Conservation (phyloP, 2,329 filamentous ascomycete genomes). For the Penicillium sp. region DNA sequence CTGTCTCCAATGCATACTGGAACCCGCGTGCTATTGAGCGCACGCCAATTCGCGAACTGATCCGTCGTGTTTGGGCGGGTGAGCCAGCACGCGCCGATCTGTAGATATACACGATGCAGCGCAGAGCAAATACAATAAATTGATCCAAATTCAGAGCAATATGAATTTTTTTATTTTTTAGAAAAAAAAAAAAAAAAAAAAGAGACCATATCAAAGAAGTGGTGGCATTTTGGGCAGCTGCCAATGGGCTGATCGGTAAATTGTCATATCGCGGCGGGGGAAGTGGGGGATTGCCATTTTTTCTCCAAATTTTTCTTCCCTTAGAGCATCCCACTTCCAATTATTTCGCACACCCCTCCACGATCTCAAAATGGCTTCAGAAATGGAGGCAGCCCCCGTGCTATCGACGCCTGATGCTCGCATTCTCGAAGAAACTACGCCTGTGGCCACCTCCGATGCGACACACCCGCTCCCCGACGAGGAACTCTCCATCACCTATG, state of each 20-base stretch:
- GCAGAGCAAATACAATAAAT: background rate
- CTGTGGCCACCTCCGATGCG: conserved; percentile 36
- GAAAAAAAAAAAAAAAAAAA: background rate
- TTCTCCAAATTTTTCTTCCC: conserved; percentile 14
- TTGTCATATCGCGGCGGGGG: conserved; percentile 28
- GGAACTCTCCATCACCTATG: conserved; percentile 75
- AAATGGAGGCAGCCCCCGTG: conserved; percentile 51
- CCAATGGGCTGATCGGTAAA: conserved; percentile 20
- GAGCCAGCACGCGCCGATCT: conserved; percentile 56
- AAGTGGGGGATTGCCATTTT: conserved; percentile 30
- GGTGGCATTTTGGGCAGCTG: conserved; percentile 16
- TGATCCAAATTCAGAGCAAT: no score
- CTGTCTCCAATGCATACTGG: conserved; percentile 58
- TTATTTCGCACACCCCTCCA: conserved; percentile 6
- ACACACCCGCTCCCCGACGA: conserved; percentile 55
- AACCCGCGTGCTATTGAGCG: conserved; percentile 58
- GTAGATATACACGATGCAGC: conserved; percentile 29
- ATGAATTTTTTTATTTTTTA: background rate
- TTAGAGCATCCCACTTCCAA: conserved; percentile 10
- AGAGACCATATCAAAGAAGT: background rate
- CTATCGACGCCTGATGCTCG: conserved; percentile 63
- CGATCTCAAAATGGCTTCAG: conserved; percentile 23
- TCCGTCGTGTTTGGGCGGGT: conserved; percentile 61
- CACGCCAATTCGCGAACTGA: conserved; percentile 53
- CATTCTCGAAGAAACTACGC: conserved; percentile 56